Percentiles rank a stretch among this genome's conserved stretches.
Conservation (phyloP, 176 grass and related monocot species). For the Aegilops longissima region DNA sequence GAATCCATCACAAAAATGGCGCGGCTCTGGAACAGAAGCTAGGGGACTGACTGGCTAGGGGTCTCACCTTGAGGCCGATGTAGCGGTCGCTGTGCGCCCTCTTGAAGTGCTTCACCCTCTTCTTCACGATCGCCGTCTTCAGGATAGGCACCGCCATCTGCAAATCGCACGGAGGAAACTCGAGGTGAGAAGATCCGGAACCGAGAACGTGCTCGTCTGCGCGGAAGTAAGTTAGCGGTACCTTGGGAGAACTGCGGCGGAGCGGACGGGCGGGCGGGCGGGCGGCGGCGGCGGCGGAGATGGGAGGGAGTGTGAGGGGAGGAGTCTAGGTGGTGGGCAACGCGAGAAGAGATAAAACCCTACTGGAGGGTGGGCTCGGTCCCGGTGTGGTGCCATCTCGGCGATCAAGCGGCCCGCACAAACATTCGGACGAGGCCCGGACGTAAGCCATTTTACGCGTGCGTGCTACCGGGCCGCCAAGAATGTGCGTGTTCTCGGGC, state of each 20-base stretch:
- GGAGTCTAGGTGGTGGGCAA: not conserved
- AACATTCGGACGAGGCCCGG: not conserved
- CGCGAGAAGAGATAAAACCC: conserved; percentile 13
- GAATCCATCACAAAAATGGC: not conserved
- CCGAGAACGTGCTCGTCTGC: too few species aligned
- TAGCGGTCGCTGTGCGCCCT: conserved; percentile 80
- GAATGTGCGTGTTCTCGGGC: too few species aligned
- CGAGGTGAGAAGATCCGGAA: not conserved
- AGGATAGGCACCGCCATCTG: conserved; percentile 25
- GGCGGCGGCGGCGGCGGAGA: not conserved
- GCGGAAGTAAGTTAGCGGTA: not conserved
- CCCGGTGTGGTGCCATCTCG: not conserved
- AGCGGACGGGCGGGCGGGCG: not conserved
- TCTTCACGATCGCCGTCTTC: conserved; percentile 76
- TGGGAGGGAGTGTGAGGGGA: not conserved
- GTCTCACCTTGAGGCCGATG: conserved; percentile 52
- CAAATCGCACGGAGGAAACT: not conserved
- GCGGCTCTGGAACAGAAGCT: not conserved
- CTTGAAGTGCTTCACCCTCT: conserved; percentile 83
- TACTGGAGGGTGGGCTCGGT: not conserved
- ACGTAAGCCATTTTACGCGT: too few species aligned
- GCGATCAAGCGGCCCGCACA: not conserved
- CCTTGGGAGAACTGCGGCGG: conserved; percentile 17
- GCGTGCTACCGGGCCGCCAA: not conserved
- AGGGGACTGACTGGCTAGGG: not conserved